Conservation (phyloP, 2,329 filamentous ascomycete genomes). For the Clonostachys rosea region DNA sequence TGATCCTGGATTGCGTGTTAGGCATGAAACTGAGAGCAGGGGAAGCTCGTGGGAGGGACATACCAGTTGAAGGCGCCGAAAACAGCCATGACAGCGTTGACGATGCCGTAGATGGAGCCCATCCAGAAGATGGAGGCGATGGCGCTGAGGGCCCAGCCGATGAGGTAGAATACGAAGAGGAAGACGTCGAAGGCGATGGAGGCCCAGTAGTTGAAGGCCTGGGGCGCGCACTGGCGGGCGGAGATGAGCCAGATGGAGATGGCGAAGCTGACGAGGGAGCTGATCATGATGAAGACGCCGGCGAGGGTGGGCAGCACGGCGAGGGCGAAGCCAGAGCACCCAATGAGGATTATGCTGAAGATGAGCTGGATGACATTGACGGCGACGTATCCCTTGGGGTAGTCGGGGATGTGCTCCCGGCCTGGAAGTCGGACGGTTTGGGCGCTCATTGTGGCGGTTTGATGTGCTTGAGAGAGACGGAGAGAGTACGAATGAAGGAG, state of each 20-base stretch:
- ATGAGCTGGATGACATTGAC: conserved; percentile 40
- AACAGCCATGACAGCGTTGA: conserved; percentile 25
- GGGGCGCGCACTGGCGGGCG: conserved; percentile 30
- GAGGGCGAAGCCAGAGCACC: conserved; percentile 38
- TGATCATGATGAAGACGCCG: conserved; percentile 25
- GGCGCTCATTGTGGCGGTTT: not conserved
- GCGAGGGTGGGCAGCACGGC: conserved; percentile 25
- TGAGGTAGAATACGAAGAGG: conserved; percentile 47
- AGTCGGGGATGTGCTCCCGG: conserved; percentile 38
- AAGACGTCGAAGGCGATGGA: conserved; percentile 45
- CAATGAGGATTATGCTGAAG: conserved; percentile 38
- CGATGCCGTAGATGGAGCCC: conserved; percentile 12
- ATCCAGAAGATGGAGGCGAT: conserved; percentile 18
- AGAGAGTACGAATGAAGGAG: too few species aligned
- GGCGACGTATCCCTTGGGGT: conserved; percentile 35
- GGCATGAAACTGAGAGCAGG: too few species aligned
- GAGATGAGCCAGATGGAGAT: conserved; percentile 40
- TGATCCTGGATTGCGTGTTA: conserved; percentile 20
- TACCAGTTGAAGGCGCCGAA: conserved; percentile 37
- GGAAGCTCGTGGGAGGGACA: too few species aligned
- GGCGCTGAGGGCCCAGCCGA: conserved; percentile 34
- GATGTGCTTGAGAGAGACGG: too few species aligned
- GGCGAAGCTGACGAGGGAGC: conserved; percentile 27
- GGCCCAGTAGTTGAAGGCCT: conserved; percentile 48
- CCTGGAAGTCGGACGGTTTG: conserved; percentile 13